A percentile compares a stretch with the other conserved stretches of the same genome.
phyloP scores from a whole-genome alignment of 768 basidiomycete species.

The Hericium coralloides region DNA sequence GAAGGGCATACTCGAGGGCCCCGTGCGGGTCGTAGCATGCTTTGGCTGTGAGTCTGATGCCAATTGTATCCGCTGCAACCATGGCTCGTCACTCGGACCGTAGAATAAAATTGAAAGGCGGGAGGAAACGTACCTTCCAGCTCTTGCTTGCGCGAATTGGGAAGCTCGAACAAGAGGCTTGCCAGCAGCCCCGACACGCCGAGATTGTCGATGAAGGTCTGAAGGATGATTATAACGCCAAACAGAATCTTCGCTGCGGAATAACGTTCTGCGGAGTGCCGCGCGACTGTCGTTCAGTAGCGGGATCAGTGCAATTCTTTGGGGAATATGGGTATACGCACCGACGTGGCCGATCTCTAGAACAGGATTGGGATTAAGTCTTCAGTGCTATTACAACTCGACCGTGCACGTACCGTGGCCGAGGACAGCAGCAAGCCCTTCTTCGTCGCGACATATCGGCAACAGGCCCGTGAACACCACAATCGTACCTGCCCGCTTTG shows the following conservation, averaged over 20 bases:
- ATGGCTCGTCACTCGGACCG: no score
- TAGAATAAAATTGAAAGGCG: background rate
- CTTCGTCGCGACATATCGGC: slow-evolving; percentile 66
- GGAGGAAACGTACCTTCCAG: slow-evolving; percentile 50
- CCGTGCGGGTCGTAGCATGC: slow-evolving; percentile 85
- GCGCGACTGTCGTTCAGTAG: slow-evolving; percentile 35
- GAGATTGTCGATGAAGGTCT: slow-evolving; percentile 43
- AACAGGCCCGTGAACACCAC: slow-evolving; percentile 88
- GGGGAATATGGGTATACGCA: slow-evolving; percentile 14
- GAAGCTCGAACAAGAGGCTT: slow-evolving; percentile 54
- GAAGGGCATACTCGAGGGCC: slow-evolving; percentile 50
- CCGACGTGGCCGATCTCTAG: slow-evolving; percentile 78
- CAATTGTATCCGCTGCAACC: slow-evolving; percentile 71
- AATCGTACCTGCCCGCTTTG: slow-evolving; percentile 44
- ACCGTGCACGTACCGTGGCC: slow-evolving; percentile 57
- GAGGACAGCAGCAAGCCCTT: slow-evolving; percentile 76
- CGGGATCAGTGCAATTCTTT: slow-evolving; percentile 8
- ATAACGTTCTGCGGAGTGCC: slow-evolving; percentile 42
- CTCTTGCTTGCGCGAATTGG: slow-evolving; percentile 78
- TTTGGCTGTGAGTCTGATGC: slow-evolving; percentile 66
- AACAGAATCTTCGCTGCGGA: slow-evolving; percentile 35
- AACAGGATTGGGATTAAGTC: background rate
- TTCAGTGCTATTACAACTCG: background rate
- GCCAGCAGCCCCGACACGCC: slow-evolving; percentile 36
- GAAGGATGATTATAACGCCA: slow-evolving; percentile 32